Base-by-base conservation (phyloP, 2,329 filamentous ascomycete species). In the Aspergillus hortae region DNA sequence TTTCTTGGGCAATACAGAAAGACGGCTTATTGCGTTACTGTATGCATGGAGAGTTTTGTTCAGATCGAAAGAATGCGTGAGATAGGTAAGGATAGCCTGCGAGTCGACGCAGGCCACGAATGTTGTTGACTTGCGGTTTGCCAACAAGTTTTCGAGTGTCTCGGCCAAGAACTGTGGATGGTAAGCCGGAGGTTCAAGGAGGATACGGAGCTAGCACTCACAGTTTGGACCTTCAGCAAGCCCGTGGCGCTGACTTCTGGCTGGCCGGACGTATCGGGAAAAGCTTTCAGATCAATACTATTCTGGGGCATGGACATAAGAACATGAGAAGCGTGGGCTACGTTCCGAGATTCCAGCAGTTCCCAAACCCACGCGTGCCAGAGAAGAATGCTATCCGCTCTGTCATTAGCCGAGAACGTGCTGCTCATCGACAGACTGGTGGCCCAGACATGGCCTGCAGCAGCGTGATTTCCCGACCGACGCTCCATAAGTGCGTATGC, bases 401-500 rank as follows among this genome's bases (percentile, higher is more conserved):
- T 67, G 19, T 71, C 65, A 5, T 57, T 51, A 17, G 68, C 59
- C 4, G 67, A 54, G 19, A 79, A 72, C 2, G 63, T 70, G n/a
- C 65, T 63, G 49, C 72, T 77, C 77, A 85, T 82, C 2, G 75
- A 75, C n/a, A 90, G 74, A 1, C 89, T 86, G 1, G 87, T 86
- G 1, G 77, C 67, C 61, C 92, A 81, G 0, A 94, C 84, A 47
- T 82, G 84, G 19, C 77, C 73, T 4, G 87, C 85, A 44, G 83
- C 74, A 0, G 81, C 76, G 1, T 65, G 59, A 21, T 87, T 85
- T 0, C 78, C 82, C 27, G 79, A 79, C 1, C 76, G 74, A 58
- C 73, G 78, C 68, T 95, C 89, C 3, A 90, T 82, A 12, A 90
- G 71, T 0, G 87, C 89, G 63, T 92, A 95, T 0, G 85, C 83